phyloP scores from a whole-genome alignment of 768 basidiomycete species.

The Kwoniella pini region DNA sequence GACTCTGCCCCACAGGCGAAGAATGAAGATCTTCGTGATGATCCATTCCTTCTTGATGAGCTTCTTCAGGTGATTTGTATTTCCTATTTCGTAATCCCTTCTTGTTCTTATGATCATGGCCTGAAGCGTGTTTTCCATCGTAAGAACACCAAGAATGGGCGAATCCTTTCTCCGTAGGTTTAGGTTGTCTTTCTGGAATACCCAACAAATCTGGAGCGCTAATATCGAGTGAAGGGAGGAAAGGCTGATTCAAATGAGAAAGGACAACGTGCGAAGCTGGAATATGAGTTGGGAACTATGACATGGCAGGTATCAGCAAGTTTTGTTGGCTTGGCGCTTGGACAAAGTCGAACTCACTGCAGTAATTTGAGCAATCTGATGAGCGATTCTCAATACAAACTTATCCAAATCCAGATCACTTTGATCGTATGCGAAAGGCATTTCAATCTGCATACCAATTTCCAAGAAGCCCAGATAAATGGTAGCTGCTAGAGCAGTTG shows the following conservation, averaged over 20 bases:
- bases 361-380: slow-evolving; percentile 72
- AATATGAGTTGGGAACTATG: slow-evolving; percentile 62
- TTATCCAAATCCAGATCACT: slow-evolving; percentile 59
- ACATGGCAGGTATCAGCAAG: background rate
- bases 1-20: background rate
- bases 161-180: slow-evolving; percentile 29
- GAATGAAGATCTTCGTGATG: slow-evolving; percentile 3
- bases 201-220: slow-evolving; percentile 62
- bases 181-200: slow-evolving; percentile 20
- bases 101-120: slow-evolving; percentile 1
- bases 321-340: background rate
- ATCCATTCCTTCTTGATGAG: background rate
- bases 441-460: slow-evolving; percentile 57
- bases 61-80: background rate
- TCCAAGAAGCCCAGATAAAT: slow-evolving; percentile 76
- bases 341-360: slow-evolving; percentile 56
- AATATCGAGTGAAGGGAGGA: slow-evolving; percentile 66
- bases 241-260: slow-evolving; percentile 66
- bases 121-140: slow-evolving; percentile 13
- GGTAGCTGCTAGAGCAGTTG: slow-evolving; percentile 67
- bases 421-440: slow-evolving; percentile 45
- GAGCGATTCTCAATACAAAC: slow-evolving; percentile 68
- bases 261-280: slow-evolving; percentile 62
- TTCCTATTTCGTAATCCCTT: background rate
- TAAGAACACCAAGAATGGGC: slow-evolving; percentile 22